Conservation (phyloP, 2,329 filamentous ascomycete genomes). For the Xylaria sp. region DNA sequence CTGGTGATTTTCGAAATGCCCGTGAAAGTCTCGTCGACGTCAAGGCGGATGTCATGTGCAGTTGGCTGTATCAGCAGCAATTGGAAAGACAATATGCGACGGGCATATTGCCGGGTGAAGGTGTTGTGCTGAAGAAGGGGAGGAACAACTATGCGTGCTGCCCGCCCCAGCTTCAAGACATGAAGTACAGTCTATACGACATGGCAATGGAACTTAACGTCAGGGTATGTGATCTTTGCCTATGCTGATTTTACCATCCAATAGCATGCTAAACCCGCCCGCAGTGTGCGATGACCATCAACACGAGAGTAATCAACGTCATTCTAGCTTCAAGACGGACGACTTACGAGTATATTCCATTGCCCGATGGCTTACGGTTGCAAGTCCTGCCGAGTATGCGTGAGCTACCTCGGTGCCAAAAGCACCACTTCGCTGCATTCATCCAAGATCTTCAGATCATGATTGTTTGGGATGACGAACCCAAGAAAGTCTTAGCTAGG, state of each 20-base stretch:
- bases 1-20: constrained; percentile 55
- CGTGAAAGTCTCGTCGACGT: constrained; percentile 61
- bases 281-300: constrained; percentile 74
- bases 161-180: constrained; percentile 52
- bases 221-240: constrained; percentile 44
- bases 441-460: constrained; percentile 66
- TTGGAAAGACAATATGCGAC: constrained; percentile 59
- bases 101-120: constrained; percentile 52
- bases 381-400: constrained; percentile 69
- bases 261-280: constrained; percentile 31
- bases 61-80: constrained; percentile 71
- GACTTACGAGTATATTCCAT: constrained; percentile 65
- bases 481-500: constrained; percentile 63
- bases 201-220: constrained; percentile 54
- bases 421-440: constrained; percentile 74
- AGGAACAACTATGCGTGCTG: constrained; percentile 53
- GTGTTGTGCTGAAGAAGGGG: constrained; percentile 54
- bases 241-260: not conserved
- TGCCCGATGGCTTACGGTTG: constrained; percentile 66
- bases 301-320: constrained; percentile 70
- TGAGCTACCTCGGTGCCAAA: constrained; percentile 67
- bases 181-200: constrained; percentile 51
- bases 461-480: constrained; percentile 73
- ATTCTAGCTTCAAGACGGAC: constrained; percentile 60
- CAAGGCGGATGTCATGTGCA: constrained; percentile 71